phyloP scores from a whole-genome alignment of 371 early-diverging fungal species.

The Mortierella sp. region DNA sequence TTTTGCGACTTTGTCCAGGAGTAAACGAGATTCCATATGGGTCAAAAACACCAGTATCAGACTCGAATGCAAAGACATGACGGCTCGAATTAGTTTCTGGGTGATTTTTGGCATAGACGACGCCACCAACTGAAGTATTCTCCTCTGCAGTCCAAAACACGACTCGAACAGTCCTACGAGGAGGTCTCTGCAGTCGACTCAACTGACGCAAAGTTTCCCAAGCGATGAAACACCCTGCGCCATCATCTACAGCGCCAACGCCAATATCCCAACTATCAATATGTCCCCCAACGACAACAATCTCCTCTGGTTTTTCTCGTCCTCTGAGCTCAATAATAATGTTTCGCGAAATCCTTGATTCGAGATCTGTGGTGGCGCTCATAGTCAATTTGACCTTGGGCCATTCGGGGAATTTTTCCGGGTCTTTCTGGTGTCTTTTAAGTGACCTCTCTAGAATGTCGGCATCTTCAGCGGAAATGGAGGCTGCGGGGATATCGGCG shows the following conservation, averaged over 20 bases:
- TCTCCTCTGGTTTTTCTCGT: conserved; percentile 59
- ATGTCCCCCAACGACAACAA: conserved; percentile 69
- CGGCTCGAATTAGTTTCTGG: conserved; percentile 34
- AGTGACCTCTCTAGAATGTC: conserved; percentile 62
- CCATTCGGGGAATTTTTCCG: conserved; percentile 17
- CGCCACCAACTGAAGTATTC: conserved; percentile 58
- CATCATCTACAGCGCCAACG: conserved; percentile 66
- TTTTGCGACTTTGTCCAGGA: conserved; percentile 16
- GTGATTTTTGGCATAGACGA: conserved; percentile 60
- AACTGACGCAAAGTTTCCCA: conserved; percentile 67
- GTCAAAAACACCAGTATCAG: conserved; percentile 65
- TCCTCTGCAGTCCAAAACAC: conserved; percentile 72
- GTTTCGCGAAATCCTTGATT: conserved; percentile 57
- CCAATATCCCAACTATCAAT: conserved; percentile 73
- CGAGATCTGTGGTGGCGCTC: conserved; percentile 46
- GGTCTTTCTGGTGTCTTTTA: conserved; percentile 36
- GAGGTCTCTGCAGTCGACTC: conserved; percentile 32
- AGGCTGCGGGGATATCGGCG: conserved; percentile 63
- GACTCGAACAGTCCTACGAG: conserved; percentile 64
- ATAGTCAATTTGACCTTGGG: conserved; percentile 61
- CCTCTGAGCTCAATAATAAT: conserved; percentile 67
- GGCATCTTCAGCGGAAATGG: conserved; percentile 65
- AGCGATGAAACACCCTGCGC: conserved; percentile 65
- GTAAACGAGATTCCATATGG: conserved; percentile 61
- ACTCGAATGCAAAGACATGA: conserved; percentile 68